Evolutionary conservation across 805 yeast species (phyloP).

Genomic region (Torulaspora indica): DNA sequence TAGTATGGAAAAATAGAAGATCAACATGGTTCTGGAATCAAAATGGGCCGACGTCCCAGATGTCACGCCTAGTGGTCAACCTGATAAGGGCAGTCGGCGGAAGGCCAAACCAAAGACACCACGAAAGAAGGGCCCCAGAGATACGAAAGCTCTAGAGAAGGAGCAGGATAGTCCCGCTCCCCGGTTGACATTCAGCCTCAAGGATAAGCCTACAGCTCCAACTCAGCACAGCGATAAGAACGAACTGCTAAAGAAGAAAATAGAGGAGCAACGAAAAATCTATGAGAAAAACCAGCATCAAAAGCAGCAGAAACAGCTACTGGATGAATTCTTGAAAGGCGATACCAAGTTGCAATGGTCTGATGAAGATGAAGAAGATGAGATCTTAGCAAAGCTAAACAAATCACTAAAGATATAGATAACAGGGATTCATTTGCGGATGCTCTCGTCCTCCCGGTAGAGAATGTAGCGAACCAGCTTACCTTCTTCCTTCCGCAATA

Average conservation of each 20-base stretch:
- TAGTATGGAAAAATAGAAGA: background rate
- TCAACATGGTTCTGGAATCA: slow-evolving; percentile 28
- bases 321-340: slow-evolving; percentile 30
- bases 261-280: slow-evolving; percentile 32
- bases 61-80: slow-evolving; percentile 2
- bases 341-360: slow-evolving; percentile 29
- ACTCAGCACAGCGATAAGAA: slow-evolving; percentile 10
- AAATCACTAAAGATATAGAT: slow-evolving; percentile 13
- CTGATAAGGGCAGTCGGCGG: slow-evolving; percentile 3
- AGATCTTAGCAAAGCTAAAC: slow-evolving; percentile 20
- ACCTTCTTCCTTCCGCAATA: slow-evolving; percentile 28
- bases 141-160: slow-evolving; percentile 2
- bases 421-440: background rate
- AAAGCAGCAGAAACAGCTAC: slow-evolving; percentile 27
- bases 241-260: slow-evolving; percentile 27
- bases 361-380: slow-evolving; percentile 32
- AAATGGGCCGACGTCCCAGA: slow-evolving; percentile 31
- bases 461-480: slow-evolving; percentile 29
- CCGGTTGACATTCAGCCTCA: slow-evolving; percentile 11
- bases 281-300: slow-evolving; percentile 23
- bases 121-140: slow-evolving; percentile 3
- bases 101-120: slow-evolving; percentile 5
- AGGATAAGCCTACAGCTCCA: slow-evolving; percentile 3
- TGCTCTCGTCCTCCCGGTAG: slow-evolving; percentile 20
- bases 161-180: slow-evolving; percentile 2